Conservation (phyloP, 2,329 filamentous ascomycete species). For the Dothistroma pini region DNA sequence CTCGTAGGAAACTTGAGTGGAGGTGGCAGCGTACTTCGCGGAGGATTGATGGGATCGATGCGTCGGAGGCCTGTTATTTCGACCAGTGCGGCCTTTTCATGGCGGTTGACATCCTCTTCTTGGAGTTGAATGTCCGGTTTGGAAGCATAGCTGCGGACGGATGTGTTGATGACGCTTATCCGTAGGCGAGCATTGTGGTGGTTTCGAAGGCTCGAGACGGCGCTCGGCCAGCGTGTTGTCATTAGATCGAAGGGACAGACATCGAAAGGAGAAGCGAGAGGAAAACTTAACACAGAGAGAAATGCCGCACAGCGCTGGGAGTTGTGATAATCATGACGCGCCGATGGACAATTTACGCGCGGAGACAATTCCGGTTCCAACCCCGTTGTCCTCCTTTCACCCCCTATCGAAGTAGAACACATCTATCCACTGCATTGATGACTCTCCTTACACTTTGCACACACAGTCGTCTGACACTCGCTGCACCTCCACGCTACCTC, state of each 20-base stretch:
- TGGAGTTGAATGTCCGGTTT: slow-evolving; percentile 4
- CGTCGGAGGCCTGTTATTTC: slow-evolving; percentile 13
- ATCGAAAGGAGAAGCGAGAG: background rate
- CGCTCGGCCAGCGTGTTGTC: slow-evolving; percentile 36
- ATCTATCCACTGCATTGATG: background rate
- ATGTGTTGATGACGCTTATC: slow-evolving; percentile 1
- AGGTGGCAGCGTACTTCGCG: slow-evolving; percentile 68
- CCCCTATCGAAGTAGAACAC: background rate
- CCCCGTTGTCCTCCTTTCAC: too few species aligned
- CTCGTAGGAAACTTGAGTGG: slow-evolving; percentile 61
- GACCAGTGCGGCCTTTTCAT: slow-evolving; percentile 21
- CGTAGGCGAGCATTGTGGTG: slow-evolving; percentile 14
- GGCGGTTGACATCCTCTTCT: slow-evolving; percentile 13
- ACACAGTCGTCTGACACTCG: background rate
- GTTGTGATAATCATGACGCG: background rate
- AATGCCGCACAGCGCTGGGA: background rate
- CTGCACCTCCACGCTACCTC: background rate
- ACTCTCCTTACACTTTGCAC: background rate
- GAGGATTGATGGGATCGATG: slow-evolving; percentile 65
- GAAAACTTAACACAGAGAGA: background rate
- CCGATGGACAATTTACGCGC: background rate
- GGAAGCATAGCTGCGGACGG: slow-evolving; percentile 5
- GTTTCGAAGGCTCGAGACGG: slow-evolving; percentile 26
- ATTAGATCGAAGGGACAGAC: slow-evolving; percentile 26
- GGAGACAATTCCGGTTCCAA: background rate